Evolutionary conservation across 2,329 filamentous ascomycete genomes (phyloP).

Genomic region (Coniella vitis): DNA sequence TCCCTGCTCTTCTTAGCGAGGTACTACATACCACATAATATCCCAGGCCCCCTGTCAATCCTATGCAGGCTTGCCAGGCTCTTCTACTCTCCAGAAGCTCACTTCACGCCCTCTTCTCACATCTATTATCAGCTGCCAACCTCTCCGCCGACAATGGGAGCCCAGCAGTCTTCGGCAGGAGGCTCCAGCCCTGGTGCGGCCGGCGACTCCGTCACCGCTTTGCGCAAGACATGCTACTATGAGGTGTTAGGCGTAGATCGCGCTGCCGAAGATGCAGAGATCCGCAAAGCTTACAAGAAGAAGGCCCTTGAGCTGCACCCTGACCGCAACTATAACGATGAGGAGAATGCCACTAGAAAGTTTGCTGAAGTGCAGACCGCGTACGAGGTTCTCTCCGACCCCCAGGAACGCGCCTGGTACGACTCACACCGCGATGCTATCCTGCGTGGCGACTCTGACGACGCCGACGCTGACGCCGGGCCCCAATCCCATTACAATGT

Average conservation of each 20-base stretch:
- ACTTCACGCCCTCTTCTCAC: no score
- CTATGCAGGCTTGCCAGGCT: no score
- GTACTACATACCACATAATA: no score
- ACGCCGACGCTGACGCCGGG: conserved; percentile 22
- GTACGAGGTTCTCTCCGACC: conserved; percentile 92
- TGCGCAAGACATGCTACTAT: conserved; percentile 72
- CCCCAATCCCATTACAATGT: conserved; percentile 46
- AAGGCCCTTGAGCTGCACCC: conserved; percentile 93
- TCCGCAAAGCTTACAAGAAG: conserved; percentile 86
- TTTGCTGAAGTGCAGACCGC: conserved; percentile 92
- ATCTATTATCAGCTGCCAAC: no score
- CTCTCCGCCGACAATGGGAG: conserved; percentile 39
- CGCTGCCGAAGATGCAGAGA: conserved; percentile 76
- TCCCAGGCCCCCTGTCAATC: no score
- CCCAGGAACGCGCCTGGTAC: conserved; percentile 96
- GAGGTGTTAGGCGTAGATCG: conserved; percentile 70
- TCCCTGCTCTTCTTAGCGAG: no score
- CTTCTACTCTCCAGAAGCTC: no score
- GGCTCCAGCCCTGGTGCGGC: conserved; percentile 21
- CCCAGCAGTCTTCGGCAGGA: conserved; percentile 43
- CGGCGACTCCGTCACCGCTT: conserved; percentile 19
- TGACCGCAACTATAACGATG: conserved; percentile 84
- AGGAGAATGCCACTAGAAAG: conserved; percentile 71
- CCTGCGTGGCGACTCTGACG: conserved; percentile 57
- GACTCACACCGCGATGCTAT: conserved; percentile 89